A percentile compares a stretch with the other conserved stretches of the same genome.
phyloP scores from a whole-genome alignment of 2,329 filamentous ascomycete species.

The Drechslera avenae region DNA sequence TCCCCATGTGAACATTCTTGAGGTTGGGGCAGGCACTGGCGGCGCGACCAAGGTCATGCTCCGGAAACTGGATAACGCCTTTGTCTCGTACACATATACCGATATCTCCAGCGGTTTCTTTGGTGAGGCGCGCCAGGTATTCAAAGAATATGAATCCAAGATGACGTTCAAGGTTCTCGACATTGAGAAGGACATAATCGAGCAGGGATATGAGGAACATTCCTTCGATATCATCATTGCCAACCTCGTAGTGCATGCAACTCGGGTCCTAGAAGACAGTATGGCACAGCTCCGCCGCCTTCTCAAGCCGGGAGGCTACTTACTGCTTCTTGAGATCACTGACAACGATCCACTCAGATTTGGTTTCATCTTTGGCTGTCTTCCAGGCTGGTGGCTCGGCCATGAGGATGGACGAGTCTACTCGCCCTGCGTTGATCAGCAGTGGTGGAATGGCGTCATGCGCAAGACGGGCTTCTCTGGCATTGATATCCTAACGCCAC shows the following conservation, averaged over 20 bases:
- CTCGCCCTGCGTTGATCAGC: background rate
- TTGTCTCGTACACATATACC: conserved; percentile 25
- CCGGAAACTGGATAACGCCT: background rate
- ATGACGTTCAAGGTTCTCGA: conserved; percentile 15
- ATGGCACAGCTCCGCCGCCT: conserved; percentile 19
- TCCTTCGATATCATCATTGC: conserved; percentile 26
- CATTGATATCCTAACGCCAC: background rate
- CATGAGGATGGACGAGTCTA: conserved; percentile 8
- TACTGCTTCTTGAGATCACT: conserved; percentile 42
- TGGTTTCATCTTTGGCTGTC: conserved; percentile 35
- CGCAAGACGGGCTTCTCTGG: background rate
- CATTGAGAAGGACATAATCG: conserved; percentile 42
- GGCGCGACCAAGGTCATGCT: conserved; percentile 7
- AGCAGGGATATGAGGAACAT: conserved; percentile 16
- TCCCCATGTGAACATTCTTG: conserved; percentile 13
- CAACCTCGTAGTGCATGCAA: conserved; percentile 18
- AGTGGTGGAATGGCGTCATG: conserved; percentile 24
- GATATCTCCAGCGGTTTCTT: conserved; percentile 29
- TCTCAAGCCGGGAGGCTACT: conserved; percentile 50
- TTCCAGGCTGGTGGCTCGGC: conserved; percentile 50
- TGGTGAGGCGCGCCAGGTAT: background rate
- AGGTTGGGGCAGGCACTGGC: conserved; percentile 22
- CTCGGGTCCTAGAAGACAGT: conserved; percentile 9
- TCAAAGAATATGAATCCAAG: background rate
- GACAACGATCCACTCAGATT: background rate